Evolutionary conservation across 805 yeast genomes (phyloP).

Genomic region (Starmerella apicola): DNA sequence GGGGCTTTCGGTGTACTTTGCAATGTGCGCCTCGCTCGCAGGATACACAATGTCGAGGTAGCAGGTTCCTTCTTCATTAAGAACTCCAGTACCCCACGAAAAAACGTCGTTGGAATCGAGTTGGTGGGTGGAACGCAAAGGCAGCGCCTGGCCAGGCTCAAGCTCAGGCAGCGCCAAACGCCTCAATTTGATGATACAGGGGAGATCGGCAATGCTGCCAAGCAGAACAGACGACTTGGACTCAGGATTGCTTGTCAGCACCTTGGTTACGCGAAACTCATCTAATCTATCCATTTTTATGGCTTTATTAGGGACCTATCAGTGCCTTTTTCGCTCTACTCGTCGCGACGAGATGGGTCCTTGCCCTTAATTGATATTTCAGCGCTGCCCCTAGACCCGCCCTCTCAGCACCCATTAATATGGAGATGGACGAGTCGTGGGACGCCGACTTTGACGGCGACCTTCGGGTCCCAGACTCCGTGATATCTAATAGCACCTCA

Average conservation of each 20-base stretch:
- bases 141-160: conserved; percentile 6
- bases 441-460: conserved; percentile 42
- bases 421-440: conserved; percentile 36
- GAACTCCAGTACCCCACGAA: conserved; percentile 57
- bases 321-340: too few relatives aligned
- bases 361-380: too few relatives aligned
- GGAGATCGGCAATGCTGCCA: conserved; percentile 48
- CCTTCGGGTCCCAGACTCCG: conserved; percentile 16
- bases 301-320: too few relatives aligned
- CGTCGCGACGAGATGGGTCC: too few relatives aligned
- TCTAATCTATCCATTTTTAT: conserved; percentile 17
- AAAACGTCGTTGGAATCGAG: conserved; percentile 73
- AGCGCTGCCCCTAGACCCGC: too few relatives aligned
- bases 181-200: conserved; percentile 52
- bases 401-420: neutral
- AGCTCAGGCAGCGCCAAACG: conserved; percentile 18
- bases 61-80: conserved; percentile 50
- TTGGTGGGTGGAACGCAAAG: conserved; percentile 23
- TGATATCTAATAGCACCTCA: conserved; percentile 12
- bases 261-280: conserved; percentile 35
- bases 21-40: conserved; percentile 74
- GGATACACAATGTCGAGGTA: conserved; percentile 65
- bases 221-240: conserved; percentile 53
- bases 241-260: conserved; percentile 47
- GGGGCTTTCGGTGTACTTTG: conserved; percentile 55